Evolutionary conservation across 1,139 yeast genomes (phyloP).

Genomic region (Lodderomyces theae): DNA sequence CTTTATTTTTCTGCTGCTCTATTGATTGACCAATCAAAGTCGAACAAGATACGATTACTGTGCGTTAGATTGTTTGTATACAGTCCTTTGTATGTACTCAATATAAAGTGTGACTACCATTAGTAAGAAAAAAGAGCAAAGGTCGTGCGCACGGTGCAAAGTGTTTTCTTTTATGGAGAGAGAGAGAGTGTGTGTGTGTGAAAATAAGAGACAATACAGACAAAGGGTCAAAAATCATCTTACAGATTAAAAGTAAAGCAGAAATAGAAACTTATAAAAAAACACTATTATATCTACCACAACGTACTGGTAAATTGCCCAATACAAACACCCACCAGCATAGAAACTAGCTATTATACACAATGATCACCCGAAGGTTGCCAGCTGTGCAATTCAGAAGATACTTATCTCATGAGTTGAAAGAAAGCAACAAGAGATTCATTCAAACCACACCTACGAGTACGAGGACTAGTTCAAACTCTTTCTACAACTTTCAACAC

Average conservation of each 20-base stretch:
- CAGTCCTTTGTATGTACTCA: background rate
- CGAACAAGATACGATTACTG: background rate
- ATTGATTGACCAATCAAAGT: background rate
- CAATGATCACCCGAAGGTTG: conserved; percentile 11
- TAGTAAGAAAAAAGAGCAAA: background rate
- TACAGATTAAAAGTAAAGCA: background rate
- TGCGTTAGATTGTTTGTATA: background rate
- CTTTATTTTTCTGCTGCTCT: background rate
- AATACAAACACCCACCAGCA: too few species aligned
- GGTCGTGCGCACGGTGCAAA: background rate
- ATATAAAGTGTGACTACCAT: background rate
- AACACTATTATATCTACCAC: too few species aligned
- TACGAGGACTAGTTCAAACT: conserved; percentile 14
- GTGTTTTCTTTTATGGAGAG: too few species aligned
- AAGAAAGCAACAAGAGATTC: conserved; percentile 31
- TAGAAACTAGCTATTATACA: background rate
- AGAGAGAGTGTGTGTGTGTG: too few species aligned
- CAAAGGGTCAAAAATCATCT: too few species aligned
- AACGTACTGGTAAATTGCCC: too few species aligned
- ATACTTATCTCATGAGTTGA: conserved; percentile 11
- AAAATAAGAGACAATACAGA: too few species aligned
- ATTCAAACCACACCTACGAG: conserved; percentile 42
- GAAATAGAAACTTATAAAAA: background rate
- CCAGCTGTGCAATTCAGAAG: conserved; percentile 8
- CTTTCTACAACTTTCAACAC: conserved; percentile 4